These are phyloP conservation scores for Ceratobasidium sp. DNA, from an alignment of 1,284 basidiomycete species.

Conservation along the genomic window DNA sequence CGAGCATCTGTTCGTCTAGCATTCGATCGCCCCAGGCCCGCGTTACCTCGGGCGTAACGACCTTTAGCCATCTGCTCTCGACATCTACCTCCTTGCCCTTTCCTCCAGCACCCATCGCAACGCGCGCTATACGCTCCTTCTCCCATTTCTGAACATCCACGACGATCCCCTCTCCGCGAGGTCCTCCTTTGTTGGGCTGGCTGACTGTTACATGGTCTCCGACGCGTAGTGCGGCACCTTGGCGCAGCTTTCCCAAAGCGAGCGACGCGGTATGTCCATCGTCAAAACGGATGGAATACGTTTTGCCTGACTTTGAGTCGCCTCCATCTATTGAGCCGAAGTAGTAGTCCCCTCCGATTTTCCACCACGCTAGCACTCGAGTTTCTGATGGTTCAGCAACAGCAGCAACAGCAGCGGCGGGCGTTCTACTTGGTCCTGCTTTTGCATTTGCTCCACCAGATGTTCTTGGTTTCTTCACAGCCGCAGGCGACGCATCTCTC, in stretches of 20 bases:
- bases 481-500: constrained; percentile 51
- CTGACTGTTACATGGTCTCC: constrained; percentile 70
- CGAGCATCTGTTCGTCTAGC: constrained; percentile 58
- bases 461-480: constrained; percentile 45
- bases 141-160: constrained; percentile 58
- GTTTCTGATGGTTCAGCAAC: constrained; percentile 56
- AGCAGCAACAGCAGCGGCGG: constrained; percentile 49
- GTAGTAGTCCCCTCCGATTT: constrained; percentile 70
- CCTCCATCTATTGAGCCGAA: constrained; percentile 63
- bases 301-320: constrained; percentile 53
- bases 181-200: constrained; percentile 48
- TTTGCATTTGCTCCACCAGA: background rate
- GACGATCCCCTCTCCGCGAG: constrained; percentile 56
- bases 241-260: constrained; percentile 69
- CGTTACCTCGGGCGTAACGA: constrained; percentile 42
- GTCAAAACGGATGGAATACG: constrained; percentile 67
- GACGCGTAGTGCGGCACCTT: constrained; percentile 60
- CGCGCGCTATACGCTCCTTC: constrained; percentile 57
- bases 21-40: constrained; percentile 51
- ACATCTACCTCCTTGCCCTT: constrained; percentile 49
- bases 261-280: constrained; percentile 63
- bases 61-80: constrained; percentile 14
- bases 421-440: constrained; percentile 2
- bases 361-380: constrained; percentile 78
- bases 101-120: constrained; percentile 61